A percentile compares a stretch with the other conserved stretches of the same genome.
phyloP scores from a whole-genome alignment of 768 basidiomycete species.

The Chalciporus pseudorubinellus region DNA sequence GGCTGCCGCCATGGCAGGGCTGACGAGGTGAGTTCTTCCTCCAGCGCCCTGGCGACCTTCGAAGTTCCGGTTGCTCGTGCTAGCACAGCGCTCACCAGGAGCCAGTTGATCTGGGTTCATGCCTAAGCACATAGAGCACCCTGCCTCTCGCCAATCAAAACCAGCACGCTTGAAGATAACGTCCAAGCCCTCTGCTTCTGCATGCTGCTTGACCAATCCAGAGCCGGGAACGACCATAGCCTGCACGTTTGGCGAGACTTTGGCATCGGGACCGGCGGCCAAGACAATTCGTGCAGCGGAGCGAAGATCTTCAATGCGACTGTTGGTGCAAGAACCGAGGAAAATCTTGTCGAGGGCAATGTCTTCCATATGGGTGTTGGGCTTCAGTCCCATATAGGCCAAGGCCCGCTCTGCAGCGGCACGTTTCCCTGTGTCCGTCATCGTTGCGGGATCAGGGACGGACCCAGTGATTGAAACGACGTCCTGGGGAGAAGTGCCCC shows the following conservation, averaged over 20 bases:
- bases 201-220: conserved; percentile 86
- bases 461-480: conserved; percentile 77
- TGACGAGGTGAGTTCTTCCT: conserved; percentile 85
- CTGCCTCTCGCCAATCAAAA: conserved; percentile 94
- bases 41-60: conserved; percentile 88
- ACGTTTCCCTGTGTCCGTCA: conserved; percentile 62
- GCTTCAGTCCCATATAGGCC: conserved; percentile 81
- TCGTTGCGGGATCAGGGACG: conserved; percentile 72
- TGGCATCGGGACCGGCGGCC: conserved; percentile 68
- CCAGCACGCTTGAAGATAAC: conserved; percentile 85
- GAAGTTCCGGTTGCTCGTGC: conserved; percentile 92
- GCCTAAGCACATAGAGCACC: conserved; percentile 94
- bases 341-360: conserved; percentile 86
- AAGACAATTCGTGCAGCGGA: conserved; percentile 78
- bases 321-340: conserved; percentile 93
- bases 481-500: conserved; percentile 93
- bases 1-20: conserved; percentile 91
- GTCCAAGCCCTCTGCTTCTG: conserved; percentile 87
- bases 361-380: conserved; percentile 77
- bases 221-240: conserved; percentile 95
- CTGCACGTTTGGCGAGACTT: conserved; percentile 69
- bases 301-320: conserved; percentile 89
- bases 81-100: conserved; percentile 83
- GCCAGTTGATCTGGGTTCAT: conserved; percentile 93
- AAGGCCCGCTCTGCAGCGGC: conserved; percentile 73